A percentile compares a stretch with the other conserved stretches of the same genome.
phyloP scores from a whole-genome alignment of 345 rosid species.

The Psidium friedrichsthalianum region DNA sequence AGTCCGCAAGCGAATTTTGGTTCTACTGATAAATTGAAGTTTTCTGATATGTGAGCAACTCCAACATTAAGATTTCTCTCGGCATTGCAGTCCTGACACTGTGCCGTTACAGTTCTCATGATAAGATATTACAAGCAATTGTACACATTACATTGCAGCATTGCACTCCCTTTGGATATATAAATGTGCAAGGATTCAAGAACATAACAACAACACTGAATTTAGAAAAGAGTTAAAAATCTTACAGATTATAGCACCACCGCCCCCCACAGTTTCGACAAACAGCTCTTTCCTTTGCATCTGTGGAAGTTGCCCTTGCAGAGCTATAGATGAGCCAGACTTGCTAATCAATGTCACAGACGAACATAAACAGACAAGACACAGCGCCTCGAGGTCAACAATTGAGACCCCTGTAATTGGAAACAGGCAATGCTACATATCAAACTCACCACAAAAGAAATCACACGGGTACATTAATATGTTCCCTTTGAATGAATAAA shows the following conservation, averaged over 20 bases:
- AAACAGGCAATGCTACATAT: not conserved
- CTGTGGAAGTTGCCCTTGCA: conserved; percentile 29
- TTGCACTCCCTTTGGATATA: not conserved
- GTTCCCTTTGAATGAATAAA: not conserved
- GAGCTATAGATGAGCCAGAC: conserved; percentile 26
- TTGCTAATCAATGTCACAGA: conserved; percentile 38
- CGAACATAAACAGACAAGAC: conserved; percentile 65
- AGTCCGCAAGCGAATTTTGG: not conserved
- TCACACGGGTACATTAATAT: not conserved
- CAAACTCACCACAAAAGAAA: not conserved
- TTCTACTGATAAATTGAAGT: not conserved
- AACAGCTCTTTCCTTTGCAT: conserved; percentile 49
- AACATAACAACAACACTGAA: not conserved
- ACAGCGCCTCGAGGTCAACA: conserved; percentile 46
- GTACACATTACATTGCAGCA: not conserved
- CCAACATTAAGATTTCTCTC: not conserved
- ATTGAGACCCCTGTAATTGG: conserved; percentile 27
- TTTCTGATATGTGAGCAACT: not conserved
- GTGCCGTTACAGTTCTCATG: not conserved
- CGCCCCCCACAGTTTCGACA: conserved; percentile 75
- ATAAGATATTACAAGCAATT: not conserved
- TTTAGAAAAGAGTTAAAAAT: not conserved
- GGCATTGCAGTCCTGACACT: not conserved
- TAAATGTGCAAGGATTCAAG: not conserved
- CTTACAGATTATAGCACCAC: conserved; percentile 87